Evolutionary conservation across 2,329 filamentous ascomycete species (phyloP).

Genomic region (Thielaviopsis ethacetica): DNA sequence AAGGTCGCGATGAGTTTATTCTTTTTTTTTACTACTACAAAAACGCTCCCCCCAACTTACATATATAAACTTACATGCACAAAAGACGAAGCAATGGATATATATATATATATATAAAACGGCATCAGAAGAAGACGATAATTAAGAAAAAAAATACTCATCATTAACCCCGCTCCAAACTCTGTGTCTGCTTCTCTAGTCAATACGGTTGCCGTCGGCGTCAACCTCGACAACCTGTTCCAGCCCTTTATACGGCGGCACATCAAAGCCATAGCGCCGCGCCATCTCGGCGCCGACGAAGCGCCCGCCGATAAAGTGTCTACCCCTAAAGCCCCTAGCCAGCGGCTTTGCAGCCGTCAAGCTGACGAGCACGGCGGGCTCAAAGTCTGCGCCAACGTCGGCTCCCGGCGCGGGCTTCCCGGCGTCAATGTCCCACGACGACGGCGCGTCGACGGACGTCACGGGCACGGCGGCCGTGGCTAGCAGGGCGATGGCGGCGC

Average conservation of each 20-base stretch:
- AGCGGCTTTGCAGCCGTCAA: conserved; percentile 88
- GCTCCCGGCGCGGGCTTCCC: conserved; percentile 46
- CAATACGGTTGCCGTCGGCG: conserved; percentile 31
- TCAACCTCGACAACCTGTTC: conserved; percentile 77
- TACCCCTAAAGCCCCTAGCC: conserved; percentile 65
- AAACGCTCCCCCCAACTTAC: neutral
- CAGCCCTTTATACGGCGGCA: conserved; percentile 68
- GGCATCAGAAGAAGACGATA: too few relatives aligned
- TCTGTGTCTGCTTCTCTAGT: too few relatives aligned
- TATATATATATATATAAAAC: neutral
- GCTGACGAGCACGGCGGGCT: conserved; percentile 67
- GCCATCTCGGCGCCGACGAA: conserved; percentile 65
- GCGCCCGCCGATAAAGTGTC: conserved; percentile 84
- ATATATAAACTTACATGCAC: neutral
- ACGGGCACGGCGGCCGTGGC: conserved; percentile 60
- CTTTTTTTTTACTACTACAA: too few relatives aligned
- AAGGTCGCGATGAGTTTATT: neutral
- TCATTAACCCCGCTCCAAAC: neutral
- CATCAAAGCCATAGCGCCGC: conserved; percentile 69
- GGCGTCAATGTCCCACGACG: conserved; percentile 81
- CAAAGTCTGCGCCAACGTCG: conserved; percentile 67
- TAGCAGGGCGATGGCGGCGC: conserved; percentile 60
- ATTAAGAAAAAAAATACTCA: too few relatives aligned
- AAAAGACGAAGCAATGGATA: neutral
- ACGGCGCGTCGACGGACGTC: conserved; percentile 81